Conservation (phyloP, 2,329 filamentous ascomycete genomes). For the Phialophora chinensis region DNA sequence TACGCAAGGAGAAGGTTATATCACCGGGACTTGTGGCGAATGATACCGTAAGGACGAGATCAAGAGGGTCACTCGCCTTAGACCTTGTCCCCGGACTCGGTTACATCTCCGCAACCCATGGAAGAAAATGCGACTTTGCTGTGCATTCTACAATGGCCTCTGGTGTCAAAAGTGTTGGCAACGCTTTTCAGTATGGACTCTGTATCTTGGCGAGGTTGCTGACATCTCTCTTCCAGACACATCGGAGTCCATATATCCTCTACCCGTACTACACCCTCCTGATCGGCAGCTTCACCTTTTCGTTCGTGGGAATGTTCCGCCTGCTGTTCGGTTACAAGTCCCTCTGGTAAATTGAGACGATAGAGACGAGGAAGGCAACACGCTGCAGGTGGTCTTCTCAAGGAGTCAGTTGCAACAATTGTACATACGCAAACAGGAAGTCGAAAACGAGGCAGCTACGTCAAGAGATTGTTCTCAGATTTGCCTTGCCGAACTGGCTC, state of each 20-base stretch:
- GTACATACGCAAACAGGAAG: conserved; percentile 29
- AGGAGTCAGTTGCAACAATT: conserved; percentile 17
- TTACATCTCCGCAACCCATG: neutral
- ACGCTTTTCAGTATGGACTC: neutral
- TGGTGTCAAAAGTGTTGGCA: neutral
- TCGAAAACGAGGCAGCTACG: conserved; percentile 8
- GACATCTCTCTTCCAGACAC: conserved; percentile 50
- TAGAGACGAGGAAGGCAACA: neutral
- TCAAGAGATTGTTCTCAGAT: conserved; percentile 1
- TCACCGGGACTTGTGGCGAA: neutral
- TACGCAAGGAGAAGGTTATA: neutral
- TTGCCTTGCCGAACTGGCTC: neutral
- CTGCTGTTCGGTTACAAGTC: conserved; percentile 67
- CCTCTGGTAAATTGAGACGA: conserved; percentile 50
- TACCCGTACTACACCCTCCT: conserved; percentile 63
- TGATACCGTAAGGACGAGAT: neutral
- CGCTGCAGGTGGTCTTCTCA: neutral
- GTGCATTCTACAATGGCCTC: neutral
- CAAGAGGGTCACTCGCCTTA: neutral
- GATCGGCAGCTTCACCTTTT: conserved; percentile 37
- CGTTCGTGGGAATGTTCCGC: conserved; percentile 53
- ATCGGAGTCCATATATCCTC: conserved; percentile 62
- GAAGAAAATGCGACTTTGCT: neutral
- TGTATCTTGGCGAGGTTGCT: conserved; percentile 4
- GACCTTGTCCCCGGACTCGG: neutral